phyloP scores from a whole-genome alignment of 1,139 yeast genomes.

The Pichia sp. region DNA sequence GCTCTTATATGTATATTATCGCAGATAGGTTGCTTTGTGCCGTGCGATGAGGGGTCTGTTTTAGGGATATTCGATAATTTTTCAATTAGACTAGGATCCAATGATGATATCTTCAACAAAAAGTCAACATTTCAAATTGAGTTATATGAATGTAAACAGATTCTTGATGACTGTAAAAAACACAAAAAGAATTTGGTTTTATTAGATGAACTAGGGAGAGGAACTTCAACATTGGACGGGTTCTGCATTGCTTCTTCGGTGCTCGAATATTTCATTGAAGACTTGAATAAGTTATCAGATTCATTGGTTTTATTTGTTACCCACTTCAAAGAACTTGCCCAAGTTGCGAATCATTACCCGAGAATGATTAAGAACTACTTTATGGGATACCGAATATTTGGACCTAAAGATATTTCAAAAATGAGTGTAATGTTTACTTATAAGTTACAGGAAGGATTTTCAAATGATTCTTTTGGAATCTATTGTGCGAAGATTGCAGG shows the following conservation, averaged over 20 bases:
- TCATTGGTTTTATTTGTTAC: conserved; percentile 78
- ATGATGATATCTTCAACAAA: conserved; percentile 58
- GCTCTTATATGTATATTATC: conserved; percentile 50
- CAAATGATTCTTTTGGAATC: conserved; percentile 64
- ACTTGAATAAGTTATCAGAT: conserved; percentile 34
- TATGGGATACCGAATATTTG: conserved; percentile 57
- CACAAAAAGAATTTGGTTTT: conserved; percentile 36
- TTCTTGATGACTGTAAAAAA: conserved; percentile 28
- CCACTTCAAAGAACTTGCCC: conserved; percentile 63
- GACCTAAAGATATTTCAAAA: conserved; percentile 15
- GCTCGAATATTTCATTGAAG: conserved; percentile 48
- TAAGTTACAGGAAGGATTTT: conserved; percentile 49
- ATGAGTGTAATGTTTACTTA: conserved; percentile 48
- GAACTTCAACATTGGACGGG: conserved; percentile 88
- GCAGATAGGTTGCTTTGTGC: conserved; percentile 40
- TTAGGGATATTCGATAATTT: conserved; percentile 56
- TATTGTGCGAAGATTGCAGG: conserved; percentile 73
- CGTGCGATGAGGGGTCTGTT: conserved; percentile 32
- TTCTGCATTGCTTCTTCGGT: conserved; percentile 79
- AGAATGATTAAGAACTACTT: conserved; percentile 51
- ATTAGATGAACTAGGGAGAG: conserved; percentile 64
- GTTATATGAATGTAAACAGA: conserved; percentile 55
- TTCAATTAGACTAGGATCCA: conserved; percentile 61
- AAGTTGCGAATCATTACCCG: not conserved
- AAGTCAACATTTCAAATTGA: conserved; percentile 76